Base-by-base conservation (phyloP, 2,329 filamentous ascomycete species). In the Boeremia exigua region DNA sequence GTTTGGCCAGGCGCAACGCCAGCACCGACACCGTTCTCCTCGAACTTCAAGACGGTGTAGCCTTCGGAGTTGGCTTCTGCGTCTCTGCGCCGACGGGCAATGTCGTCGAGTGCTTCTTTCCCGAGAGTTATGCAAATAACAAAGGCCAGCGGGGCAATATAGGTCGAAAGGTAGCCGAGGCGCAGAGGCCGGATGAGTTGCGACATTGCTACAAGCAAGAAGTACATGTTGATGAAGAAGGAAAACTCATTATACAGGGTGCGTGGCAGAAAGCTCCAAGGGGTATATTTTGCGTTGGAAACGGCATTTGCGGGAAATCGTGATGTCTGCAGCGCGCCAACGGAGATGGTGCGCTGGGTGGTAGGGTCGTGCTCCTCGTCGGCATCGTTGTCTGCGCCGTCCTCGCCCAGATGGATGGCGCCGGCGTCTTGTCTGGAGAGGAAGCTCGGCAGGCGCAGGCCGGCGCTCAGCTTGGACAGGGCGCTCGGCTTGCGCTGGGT, bases 201-300 rank as follows among this genome's bases (percentile, higher is more conserved):
- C 33, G 94, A 98, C 45, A 98, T 78, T 6, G 95, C 96, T 45
- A 99, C 95, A 25, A 98, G 86, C 52, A 99, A 82, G 75, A 99
- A 99, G 75, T 99, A 99, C 82, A 98, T 91, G 83, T 99, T 99
- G 83, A 99, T 96, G 79, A 99, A 99, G 81, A 98, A 99, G 56
- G 94, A 97, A 75, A 99, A 99, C 73, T 99, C 95, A 78, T 98
- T 98, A 78, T 97, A 99, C 19, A 99, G 81, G 0, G 95, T 99
- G 48, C 94, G 83, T 2, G 96, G 96, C 12, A 99, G 83, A 76
- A 99, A 99, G 48, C 90, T 96, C 80, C 93, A 89, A 1, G 93
- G 87, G 28, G 94, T 98, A 76, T 99, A 99, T 82, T 98, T 99
- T 51, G 95, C 94, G 74, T 99, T 98, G 32, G 94, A 98, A 44